These are phyloP conservation scores for Nelumbo lutea DNA, from an alignment of 164 flowering plant genomes.

Conservation along the genomic window DNA sequence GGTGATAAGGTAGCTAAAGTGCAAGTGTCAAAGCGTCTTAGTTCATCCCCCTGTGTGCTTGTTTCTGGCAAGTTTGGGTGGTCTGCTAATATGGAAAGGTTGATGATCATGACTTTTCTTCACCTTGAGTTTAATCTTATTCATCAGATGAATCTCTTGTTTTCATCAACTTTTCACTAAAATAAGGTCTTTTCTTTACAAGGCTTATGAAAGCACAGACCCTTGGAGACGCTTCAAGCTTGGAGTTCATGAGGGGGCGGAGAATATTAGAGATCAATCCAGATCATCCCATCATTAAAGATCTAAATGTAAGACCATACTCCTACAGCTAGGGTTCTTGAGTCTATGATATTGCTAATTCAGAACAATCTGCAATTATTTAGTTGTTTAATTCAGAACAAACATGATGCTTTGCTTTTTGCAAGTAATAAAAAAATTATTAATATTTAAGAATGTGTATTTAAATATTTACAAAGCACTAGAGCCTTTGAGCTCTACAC, in stretches of 20 bases:
- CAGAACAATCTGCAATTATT: no score
- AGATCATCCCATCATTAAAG: slow-evolving; percentile 89
- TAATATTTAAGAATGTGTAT: no score
- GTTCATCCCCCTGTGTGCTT: slow-evolving; percentile 97
- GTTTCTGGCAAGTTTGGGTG: slow-evolving; percentile 99
- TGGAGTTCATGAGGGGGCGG: slow-evolving; percentile 96
- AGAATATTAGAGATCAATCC: slow-evolving; percentile 88
- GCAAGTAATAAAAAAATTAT: no score
- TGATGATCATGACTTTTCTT: background rate
- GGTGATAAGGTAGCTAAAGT: slow-evolving; percentile 98
- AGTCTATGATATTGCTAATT: background rate
- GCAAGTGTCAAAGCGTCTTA: slow-evolving; percentile 83
- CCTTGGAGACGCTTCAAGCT: slow-evolving; percentile 74
- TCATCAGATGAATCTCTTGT: background rate
- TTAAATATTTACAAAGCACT: no score
- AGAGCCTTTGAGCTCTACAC: no score
- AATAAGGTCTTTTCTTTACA: slow-evolving; percentile 8
- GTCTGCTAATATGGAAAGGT: slow-evolving; percentile 99
- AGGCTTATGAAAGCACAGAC: slow-evolving; percentile 97
- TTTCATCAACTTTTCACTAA: background rate
- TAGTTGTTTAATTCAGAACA: no score
- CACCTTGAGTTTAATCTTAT: background rate
- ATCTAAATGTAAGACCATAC: slow-evolving; percentile 58
- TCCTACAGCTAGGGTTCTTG: background rate
- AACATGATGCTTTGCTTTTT: no score